phyloP scores from a whole-genome alignment of 371 early-diverging fungal species.

The Blakeslea trispora region DNA sequence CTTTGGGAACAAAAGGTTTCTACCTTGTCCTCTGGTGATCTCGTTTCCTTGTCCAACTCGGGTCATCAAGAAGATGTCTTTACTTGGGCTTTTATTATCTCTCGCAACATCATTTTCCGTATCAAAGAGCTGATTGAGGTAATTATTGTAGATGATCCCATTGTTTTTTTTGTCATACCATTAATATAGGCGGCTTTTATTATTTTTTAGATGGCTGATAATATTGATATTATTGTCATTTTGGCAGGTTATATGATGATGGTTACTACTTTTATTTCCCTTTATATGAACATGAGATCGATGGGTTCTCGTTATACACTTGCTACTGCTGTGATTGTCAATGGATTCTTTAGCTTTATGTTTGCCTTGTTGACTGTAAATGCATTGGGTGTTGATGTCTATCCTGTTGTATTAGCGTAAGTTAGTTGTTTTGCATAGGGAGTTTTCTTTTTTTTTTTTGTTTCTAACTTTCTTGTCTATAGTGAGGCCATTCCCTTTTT shows the following conservation, averaged over 20 bases:
- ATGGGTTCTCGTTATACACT: conserved; percentile 86
- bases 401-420: conserved; percentile 71
- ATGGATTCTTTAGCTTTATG: conserved; percentile 81
- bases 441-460: conserved; percentile 7
- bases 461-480: conserved; percentile 5
- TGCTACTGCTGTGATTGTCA: conserved; percentile 62
- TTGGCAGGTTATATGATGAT: conserved; percentile 85
- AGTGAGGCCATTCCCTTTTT: conserved; percentile 92
- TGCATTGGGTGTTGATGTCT: conserved; percentile 68
- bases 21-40: conserved; percentile 32
- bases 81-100: conserved; percentile 46
- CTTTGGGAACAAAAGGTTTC: conserved; percentile 57
- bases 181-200: not conserved
- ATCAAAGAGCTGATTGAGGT: conserved; percentile 64
- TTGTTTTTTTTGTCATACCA: conserved; percentile 2
- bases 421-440: too few species aligned
- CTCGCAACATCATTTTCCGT: conserved; percentile 54
- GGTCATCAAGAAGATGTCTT: conserved; percentile 33
- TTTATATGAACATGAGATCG: conserved; percentile 85
- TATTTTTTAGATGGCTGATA: conserved; percentile 62
- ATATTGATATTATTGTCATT: conserved; percentile 80
- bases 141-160: too few species aligned
- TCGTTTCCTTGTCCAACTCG: conserved; percentile 27
- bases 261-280: conserved; percentile 77
- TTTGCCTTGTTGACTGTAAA: conserved; percentile 71